Evolutionary conservation across 345 rosid species (phyloP).

Genomic region (Capsella bursapastoris): DNA sequence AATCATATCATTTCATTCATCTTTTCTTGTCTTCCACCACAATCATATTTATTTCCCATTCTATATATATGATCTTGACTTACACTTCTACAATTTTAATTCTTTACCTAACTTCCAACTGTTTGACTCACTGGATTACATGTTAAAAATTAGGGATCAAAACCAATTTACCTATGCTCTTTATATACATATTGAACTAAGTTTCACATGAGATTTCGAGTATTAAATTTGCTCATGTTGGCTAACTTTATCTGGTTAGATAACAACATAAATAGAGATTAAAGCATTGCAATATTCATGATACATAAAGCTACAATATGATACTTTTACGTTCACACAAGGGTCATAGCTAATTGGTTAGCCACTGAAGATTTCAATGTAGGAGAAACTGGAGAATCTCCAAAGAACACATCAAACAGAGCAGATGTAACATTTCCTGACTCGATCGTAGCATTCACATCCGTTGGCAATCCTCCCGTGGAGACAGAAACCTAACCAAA

Average conservation of each 20-base stretch:
- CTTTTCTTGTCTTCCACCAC: too few relatives aligned
- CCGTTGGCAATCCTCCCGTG: slow-evolving; percentile 56
- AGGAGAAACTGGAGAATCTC: slow-evolving; percentile 81
- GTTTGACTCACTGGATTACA: not conserved
- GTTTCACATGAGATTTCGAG: slow-evolving; percentile 2
- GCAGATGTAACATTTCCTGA: slow-evolving; percentile 65
- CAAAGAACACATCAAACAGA: slow-evolving; percentile 78
- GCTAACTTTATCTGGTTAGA: not conserved
- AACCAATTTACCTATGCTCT: not conserved
- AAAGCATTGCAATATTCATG: slow-evolving; percentile 25
- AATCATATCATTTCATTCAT: too few relatives aligned
- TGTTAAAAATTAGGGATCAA: not conserved
- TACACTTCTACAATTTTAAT: not conserved
- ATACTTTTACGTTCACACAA: slow-evolving; percentile 26
- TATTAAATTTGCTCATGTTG: not conserved
- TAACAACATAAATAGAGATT: not conserved
- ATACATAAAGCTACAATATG: slow-evolving; percentile 6
- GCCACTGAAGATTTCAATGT: slow-evolving; percentile 72
- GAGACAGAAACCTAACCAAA: slow-evolving; percentile 67
- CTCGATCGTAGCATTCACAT: slow-evolving; percentile 61
- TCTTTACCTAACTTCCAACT: not conserved
- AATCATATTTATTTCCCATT: not conserved
- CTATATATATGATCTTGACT: slow-evolving; percentile 1
- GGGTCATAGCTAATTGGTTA: slow-evolving; percentile 52
- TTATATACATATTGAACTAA: not conserved